Evolutionary conservation across 352 stramenopile species (phyloP).

Genomic region (Phytophthora hybrid): DNA sequence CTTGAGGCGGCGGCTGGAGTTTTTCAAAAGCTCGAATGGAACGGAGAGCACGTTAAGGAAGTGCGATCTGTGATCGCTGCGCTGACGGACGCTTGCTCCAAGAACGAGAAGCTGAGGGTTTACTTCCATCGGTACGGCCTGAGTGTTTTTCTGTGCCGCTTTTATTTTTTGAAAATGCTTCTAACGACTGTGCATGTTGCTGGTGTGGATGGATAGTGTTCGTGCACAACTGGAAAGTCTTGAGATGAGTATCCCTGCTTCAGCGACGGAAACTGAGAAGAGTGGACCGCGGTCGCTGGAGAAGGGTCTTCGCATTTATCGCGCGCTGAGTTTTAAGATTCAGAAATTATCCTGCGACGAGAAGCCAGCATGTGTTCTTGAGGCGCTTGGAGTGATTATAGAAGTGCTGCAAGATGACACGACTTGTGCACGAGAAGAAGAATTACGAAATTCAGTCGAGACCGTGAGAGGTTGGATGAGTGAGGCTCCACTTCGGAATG

Average conservation of each 20-base stretch:
- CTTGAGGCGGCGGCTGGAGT: constrained; percentile 22
- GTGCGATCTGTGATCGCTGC: constrained; percentile 16
- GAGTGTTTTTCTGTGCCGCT: neutral
- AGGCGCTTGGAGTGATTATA: constrained; percentile 25
- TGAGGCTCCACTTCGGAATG: constrained; percentile 7
- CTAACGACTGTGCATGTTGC: neutral
- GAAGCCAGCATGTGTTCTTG: constrained; percentile 15
- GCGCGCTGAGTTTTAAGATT: constrained; percentile 8
- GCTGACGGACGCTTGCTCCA: constrained; percentile 36
- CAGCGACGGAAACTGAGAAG: neutral
- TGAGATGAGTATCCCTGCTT: constrained; percentile 18
- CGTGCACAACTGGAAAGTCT: constrained; percentile 38
- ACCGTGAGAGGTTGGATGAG: constrained; percentile 20
- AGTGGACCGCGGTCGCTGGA: constrained; percentile 1
- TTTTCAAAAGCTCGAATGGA: constrained; percentile 26
- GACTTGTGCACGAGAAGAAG: neutral
- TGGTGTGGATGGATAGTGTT: constrained; percentile 15
- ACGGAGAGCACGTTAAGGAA: constrained; percentile 20
- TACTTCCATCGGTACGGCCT: constrained; percentile 34
- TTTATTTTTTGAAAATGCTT: neutral
- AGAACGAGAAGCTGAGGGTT: constrained; percentile 30
- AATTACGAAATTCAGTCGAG: constrained; percentile 6
- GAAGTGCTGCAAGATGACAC: constrained; percentile 30
- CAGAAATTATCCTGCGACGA: neutral
- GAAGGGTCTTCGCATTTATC: constrained; percentile 11